Base-by-base conservation (phyloP, 108 stramenopile species). In the Skeletonema costatum region DNA sequence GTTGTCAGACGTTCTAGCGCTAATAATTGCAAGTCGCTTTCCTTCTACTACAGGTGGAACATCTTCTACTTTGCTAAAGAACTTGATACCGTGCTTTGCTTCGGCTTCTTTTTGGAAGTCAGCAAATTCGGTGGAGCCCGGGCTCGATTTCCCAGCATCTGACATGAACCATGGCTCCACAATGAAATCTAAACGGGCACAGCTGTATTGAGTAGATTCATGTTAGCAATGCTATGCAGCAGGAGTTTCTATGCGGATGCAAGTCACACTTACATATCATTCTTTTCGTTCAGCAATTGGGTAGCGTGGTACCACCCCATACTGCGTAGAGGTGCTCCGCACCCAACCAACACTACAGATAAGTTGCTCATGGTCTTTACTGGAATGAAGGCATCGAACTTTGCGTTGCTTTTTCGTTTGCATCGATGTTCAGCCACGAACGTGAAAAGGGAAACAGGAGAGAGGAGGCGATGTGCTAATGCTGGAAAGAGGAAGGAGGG, bases 271-370 rank as follows among this genome's bases (percentile, higher is more conserved):
- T 42, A 80, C 73, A 74, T 74, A 2, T 70, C 50, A 60, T 65
- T 59, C 21, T 86, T 80, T 30, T 71, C 76, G 31, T 92, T 82
- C 66, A 96, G 32, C 11, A 96, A 70, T 76, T 96, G 95, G 8
- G 87, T 79, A 16, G 88, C 86, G 71, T 96, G 95, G 62, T 90
- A 96, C 92, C 92, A 93, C 21, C 95, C 95, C 95, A 96, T 93
- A 21, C 88, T 80, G 29, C 83, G 82, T 30, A 78, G 71, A n/a
- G 83, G 83, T 38, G 76, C 71, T 8, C 86, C 86, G 68, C 84
- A 85, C 11, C 86, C 86, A 50, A 87, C 81, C 41, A 87, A 60
- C 46, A 81, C 80, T 42, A 84, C 77, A 31, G 81, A 82, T 16
- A 73, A 76, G 30, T 71, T 65, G 66, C 65, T 73, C 70, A 71